Percentiles rank a stretch among this genome's conserved stretches.
Conservation (phyloP, 805 yeast genomes). For the Isabelozyma heimii region DNA sequence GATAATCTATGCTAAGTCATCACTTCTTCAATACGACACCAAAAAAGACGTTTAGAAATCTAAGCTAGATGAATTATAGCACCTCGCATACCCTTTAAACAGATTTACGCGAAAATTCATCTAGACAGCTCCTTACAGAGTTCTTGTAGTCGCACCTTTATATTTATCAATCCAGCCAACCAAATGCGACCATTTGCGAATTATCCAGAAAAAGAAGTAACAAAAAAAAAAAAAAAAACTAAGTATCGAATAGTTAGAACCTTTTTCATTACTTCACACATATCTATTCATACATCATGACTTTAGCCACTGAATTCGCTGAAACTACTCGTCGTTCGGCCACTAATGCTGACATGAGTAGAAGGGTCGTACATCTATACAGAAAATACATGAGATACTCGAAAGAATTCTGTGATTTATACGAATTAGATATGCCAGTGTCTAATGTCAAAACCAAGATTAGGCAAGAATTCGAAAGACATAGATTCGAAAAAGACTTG, state of each 20-base stretch:
- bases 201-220: slow-evolving; percentile 1
- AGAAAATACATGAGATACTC: slow-evolving; percentile 67
- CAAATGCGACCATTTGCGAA: slow-evolving; percentile 14
- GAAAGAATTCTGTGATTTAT: slow-evolving; percentile 57
- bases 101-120: too few species aligned
- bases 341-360: slow-evolving; percentile 57
- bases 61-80: too few species aligned
- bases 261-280: background rate
- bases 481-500: slow-evolving; percentile 68
- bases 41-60: too few species aligned
- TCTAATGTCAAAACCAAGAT: slow-evolving; percentile 77
- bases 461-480: slow-evolving; percentile 87
- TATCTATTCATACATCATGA: slow-evolving; percentile 29
- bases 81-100: too few species aligned
- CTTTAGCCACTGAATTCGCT: slow-evolving; percentile 80
- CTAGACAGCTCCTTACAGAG: background rate
- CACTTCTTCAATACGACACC: too few species aligned
- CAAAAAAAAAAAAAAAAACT: background rate
- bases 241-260: background rate
- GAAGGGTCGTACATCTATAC: slow-evolving; percentile 66
- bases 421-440: slow-evolving; percentile 74
- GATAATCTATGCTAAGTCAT: too few species aligned
- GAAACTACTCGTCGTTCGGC: slow-evolving; percentile 71
- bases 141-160: background rate
- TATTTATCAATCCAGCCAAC: slow-evolving; percentile 14